These are phyloP conservation scores for Metschnikowia dekortorum DNA, from an alignment of 805 yeast species.

Conservation along the genomic window DNA sequence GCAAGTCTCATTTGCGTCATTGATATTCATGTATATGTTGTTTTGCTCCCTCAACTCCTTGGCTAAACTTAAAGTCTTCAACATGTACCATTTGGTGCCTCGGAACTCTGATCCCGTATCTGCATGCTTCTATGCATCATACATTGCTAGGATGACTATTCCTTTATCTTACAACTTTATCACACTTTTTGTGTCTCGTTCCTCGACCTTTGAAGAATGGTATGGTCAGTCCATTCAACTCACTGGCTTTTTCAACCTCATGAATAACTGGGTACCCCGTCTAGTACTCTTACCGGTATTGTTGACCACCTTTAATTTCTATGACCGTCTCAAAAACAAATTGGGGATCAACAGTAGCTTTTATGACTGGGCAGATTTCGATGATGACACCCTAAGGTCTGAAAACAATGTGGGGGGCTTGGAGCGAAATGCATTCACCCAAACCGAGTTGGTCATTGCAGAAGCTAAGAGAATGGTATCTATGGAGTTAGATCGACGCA, in stretches of 20 bases:
- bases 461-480: slow-evolving; percentile 40
- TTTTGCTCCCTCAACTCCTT: slow-evolving; percentile 62
- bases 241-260: slow-evolving; percentile 65
- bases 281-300: slow-evolving; percentile 66
- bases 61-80: slow-evolving; percentile 64
- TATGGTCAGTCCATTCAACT: slow-evolving; percentile 71
- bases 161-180: slow-evolving; percentile 79
- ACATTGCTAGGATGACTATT: slow-evolving; percentile 75
- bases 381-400: slow-evolving; percentile 22
- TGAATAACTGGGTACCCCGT: slow-evolving; percentile 75
- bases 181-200: slow-evolving; percentile 53
- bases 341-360: slow-evolving; percentile 36
- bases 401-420: slow-evolving; percentile 7
- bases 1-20: slow-evolving; percentile 37
- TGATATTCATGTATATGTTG: slow-evolving; percentile 61
- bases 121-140: slow-evolving; percentile 71
- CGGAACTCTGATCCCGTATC: slow-evolving; percentile 70
- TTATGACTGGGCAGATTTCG: slow-evolving; percentile 39
- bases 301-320: slow-evolving; percentile 60
- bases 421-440: slow-evolving; percentile 19
- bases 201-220: slow-evolving; percentile 62
- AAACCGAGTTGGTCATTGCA: slow-evolving; percentile 34
- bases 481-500: slow-evolving; percentile 30
- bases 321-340: slow-evolving; percentile 50
- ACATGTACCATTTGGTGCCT: slow-evolving; percentile 70